Conservation (phyloP, 257 asterid genomes). For the Scutellaria minor region DNA sequence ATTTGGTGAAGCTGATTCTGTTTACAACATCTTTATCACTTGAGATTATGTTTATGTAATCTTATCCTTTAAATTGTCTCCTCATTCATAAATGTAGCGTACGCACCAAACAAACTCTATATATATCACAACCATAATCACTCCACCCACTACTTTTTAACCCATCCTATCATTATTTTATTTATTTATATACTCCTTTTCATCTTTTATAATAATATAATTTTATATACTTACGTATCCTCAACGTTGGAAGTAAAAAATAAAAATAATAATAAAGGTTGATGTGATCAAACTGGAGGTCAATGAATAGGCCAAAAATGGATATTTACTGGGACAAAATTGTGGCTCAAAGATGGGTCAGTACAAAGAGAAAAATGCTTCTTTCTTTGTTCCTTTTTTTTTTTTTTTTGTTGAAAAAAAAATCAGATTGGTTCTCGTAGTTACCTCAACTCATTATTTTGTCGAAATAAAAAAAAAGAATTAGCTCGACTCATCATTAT, state of each 20-base stretch:
- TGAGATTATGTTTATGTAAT: background rate
- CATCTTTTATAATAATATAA: background rate
- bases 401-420: too few relatives aligned
- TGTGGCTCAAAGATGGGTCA: too few relatives aligned
- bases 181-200: background rate
- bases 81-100: conserved; percentile 34
- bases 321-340: too few relatives aligned
- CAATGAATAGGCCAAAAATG: background rate
- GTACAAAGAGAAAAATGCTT: too few relatives aligned
- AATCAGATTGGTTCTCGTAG: conserved; percentile 12
- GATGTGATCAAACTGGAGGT: background rate
- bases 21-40: background rate
- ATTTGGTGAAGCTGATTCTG: conserved; percentile 39
- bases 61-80: conserved; percentile 11
- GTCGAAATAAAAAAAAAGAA: background rate
- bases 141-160: background rate
- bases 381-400: too few relatives aligned
- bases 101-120: conserved; percentile 33
- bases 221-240: too few relatives aligned
- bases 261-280: background rate
- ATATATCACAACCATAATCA: conserved; percentile 2
- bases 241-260: too few relatives aligned
- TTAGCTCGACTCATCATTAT: conserved; percentile 12
- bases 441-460: conserved; percentile 25
- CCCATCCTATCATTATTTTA: conserved; percentile 23